Conservation (phyloP, 2,329 filamentous ascomycete species). For the Mariannaea sp. region DNA sequence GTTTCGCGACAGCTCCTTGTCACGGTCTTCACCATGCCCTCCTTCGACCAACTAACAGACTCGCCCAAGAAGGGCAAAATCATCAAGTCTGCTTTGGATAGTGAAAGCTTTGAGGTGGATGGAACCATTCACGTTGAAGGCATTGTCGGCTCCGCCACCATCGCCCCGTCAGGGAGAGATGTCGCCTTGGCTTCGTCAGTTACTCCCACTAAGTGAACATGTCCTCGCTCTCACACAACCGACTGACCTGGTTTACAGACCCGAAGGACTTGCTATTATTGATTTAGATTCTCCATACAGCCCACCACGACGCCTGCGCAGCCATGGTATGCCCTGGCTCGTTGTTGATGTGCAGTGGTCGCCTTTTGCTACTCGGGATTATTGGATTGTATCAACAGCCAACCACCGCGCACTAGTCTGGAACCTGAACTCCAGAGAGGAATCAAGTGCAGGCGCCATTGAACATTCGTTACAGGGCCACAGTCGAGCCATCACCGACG, state of each 20-base stretch:
- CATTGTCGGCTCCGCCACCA: slow-evolving; percentile 86
- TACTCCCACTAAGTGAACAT: slow-evolving; percentile 25
- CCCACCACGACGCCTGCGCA: slow-evolving; percentile 78
- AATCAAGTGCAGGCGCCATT: slow-evolving; percentile 71
- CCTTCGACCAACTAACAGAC: slow-evolving; percentile 52
- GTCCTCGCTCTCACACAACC: not conserved
- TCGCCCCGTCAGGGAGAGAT: slow-evolving; percentile 89
- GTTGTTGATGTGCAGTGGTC: slow-evolving; percentile 98
- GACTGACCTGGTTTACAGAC: slow-evolving; percentile 51
- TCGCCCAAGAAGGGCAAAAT: slow-evolving; percentile 60
- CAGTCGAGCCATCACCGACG: slow-evolving; percentile 88
- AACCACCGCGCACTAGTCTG: slow-evolving; percentile 94
- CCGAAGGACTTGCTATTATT: slow-evolving; percentile 87
- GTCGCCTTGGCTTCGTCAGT: slow-evolving; percentile 81
- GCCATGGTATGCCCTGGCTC: slow-evolving; percentile 88
- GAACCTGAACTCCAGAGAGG: slow-evolving; percentile 82
- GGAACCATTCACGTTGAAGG: slow-evolving; percentile 82
- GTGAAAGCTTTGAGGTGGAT: slow-evolving; percentile 84
- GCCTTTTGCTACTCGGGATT: slow-evolving; percentile 84
- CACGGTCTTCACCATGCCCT: slow-evolving; percentile 50
- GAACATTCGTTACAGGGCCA: slow-evolving; percentile 86
- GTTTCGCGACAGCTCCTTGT: slow-evolving; percentile 27
- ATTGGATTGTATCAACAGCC: slow-evolving; percentile 92
- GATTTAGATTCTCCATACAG: slow-evolving; percentile 90
- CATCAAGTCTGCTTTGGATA: slow-evolving; percentile 76